Percentiles rank a stretch among this genome's conserved stretches.
These are phyloP conservation scores for Collariella sp. DNA, from an alignment of 495 filamentous ascomycete species.

Conservation along the genomic window DNA sequence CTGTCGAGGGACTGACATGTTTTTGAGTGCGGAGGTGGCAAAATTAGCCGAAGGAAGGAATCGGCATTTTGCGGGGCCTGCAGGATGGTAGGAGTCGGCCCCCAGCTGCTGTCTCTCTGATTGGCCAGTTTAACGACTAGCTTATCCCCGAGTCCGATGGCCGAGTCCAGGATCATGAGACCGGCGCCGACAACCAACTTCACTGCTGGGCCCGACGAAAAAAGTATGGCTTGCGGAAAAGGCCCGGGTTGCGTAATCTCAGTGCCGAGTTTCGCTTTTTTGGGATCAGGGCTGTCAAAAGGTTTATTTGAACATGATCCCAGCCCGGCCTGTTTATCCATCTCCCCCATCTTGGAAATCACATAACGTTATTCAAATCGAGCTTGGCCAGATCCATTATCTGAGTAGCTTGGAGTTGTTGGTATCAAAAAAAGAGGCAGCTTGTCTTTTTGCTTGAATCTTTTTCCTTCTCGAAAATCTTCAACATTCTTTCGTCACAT, in stretches of 20 bases:
- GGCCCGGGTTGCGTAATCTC: neutral
- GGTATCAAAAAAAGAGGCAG: too few species aligned
- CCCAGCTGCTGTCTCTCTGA: neutral
- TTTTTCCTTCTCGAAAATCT: too few species aligned
- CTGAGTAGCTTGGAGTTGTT: too few species aligned
- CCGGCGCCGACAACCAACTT: neutral
- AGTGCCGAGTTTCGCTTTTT: too few species aligned
- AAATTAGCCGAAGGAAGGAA: neutral
- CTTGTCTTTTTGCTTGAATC: too few species aligned
- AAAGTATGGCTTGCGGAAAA: neutral
- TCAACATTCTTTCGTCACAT: neutral
- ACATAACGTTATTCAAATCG: too few species aligned
- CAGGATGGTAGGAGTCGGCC: neutral
- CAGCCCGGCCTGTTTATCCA: too few species aligned
- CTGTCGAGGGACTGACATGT: neutral
- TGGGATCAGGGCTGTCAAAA: too few species aligned
- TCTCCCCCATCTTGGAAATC: too few species aligned
- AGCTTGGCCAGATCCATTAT: too few species aligned
- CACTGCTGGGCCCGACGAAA: neutral
- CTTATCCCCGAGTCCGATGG: neutral
- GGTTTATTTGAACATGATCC: too few species aligned
- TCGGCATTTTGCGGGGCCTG: slow-evolving; percentile 9
- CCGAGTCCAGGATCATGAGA: neutral
- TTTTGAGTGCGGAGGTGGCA: too few species aligned
- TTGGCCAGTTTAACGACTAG: neutral